Percentiles rank a stretch among this genome's conserved stretches.
Conservation (phyloP, 108 stramenopile species). For the Tribonema minus region DNA sequence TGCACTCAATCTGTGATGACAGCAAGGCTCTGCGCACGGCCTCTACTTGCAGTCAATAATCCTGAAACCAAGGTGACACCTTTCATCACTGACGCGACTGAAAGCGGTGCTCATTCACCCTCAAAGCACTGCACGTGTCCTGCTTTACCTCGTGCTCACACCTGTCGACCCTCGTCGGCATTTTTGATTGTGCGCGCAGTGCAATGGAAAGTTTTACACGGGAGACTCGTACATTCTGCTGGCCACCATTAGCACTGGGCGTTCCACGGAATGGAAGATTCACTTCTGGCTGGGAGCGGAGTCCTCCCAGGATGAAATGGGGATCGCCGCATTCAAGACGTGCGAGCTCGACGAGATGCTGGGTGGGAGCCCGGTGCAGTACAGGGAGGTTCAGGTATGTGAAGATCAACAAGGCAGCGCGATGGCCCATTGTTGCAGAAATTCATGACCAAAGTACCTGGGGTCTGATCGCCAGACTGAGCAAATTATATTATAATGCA, state of each 20-base stretch:
- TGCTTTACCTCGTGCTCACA: not conserved
- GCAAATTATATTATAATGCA: too few species aligned
- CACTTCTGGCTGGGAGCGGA: slow-evolving; percentile 16
- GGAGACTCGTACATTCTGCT: slow-evolving; percentile 8
- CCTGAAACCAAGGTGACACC: too few species aligned
- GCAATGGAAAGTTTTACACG: slow-evolving; percentile 5
- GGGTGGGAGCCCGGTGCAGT: slow-evolving; percentile 76
- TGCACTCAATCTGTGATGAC: not conserved
- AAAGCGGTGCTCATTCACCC: too few species aligned
- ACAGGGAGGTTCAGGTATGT: slow-evolving; percentile 72
- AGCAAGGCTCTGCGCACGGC: not conserved
- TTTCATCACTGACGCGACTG: too few species aligned
- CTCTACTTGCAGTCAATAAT: too few species aligned
- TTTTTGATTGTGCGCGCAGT: too few species aligned
- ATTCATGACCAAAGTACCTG: too few species aligned
- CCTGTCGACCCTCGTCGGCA: too few species aligned
- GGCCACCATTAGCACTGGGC: not conserved
- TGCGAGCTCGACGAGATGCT: slow-evolving; percentile 82
- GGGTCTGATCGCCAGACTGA: too few species aligned
- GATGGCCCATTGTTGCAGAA: too few species aligned
- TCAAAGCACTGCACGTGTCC: too few species aligned
- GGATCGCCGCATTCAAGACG: slow-evolving; percentile 83
- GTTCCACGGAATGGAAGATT: not conserved
- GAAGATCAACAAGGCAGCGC: too few species aligned
- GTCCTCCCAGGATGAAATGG: slow-evolving; percentile 65